Evolutionary conservation across 2,329 filamentous ascomycete genomes (phyloP), one percentile per base, ranked within the genome.

Genomic region (Colletotrichum australisinense): DNA sequence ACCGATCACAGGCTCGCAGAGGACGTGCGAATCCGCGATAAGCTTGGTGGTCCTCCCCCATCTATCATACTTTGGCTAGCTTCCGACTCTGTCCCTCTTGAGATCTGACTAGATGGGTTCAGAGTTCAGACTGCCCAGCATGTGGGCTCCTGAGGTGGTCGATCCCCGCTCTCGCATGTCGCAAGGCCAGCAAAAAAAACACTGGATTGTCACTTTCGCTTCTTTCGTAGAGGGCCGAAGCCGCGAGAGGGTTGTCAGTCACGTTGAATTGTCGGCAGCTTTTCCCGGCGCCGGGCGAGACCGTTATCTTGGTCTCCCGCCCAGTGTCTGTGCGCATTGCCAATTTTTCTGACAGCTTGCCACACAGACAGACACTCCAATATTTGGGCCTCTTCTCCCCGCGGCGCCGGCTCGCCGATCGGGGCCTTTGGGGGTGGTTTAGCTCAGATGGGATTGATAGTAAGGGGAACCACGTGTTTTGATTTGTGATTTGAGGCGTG

Each of bases 211-310:
- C n/a, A 19, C 28, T 38, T 49, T 64, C 62, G 62, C 62, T 55
- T 64, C 62, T 64, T n/a, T 5, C 9, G 28, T n/a, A 64, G 30
- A 64, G 62, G 3, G 62, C 62, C 62, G 62, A 64, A 64, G 49
- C 46, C 62, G 62, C 62, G 62, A 64, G 46, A 22, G 28, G 24
- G 52, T 49, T 49, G 62, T 19, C 19, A 35, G 32, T 12, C 32
- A 35, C 32, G 11, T 35, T 12, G 9, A 24, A 16, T 3, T 28
- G 16, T 38, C 62, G 22, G 46, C 60, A n/a, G 60, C 14, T 24
- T 11, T 19, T 42, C 38, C 38, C 38, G 38, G 38, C 38, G 16
- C 38, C 38, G 38, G 38, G 38, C 38, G 38, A 42, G 38, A 42
- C 46, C 5, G n/a, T 16, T 53, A 49, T 9, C 22, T 63, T 49